phyloP scores from a whole-genome alignment of 768 basidiomycete genomes.

The Serendipita sp. region DNA sequence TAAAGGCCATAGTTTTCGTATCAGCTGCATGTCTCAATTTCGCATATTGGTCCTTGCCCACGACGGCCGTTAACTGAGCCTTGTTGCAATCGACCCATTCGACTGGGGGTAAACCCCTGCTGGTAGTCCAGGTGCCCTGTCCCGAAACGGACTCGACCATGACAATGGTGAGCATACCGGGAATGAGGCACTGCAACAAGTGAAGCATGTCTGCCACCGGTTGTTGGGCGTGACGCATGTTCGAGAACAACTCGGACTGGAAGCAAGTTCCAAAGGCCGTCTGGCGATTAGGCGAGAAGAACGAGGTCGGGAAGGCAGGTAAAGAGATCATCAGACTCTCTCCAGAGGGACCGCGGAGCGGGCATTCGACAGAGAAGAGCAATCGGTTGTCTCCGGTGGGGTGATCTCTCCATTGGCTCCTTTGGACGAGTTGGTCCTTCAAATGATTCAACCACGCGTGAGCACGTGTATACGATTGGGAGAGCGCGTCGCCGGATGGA shows the following conservation, averaged over 20 bases:
- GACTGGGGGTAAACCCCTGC: conserved; percentile 59
- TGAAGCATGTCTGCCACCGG: conserved; percentile 55
- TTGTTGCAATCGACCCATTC: conserved; percentile 64
- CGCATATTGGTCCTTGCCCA: conserved; percentile 49
- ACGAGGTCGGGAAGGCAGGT: conserved; percentile 64
- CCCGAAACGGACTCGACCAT: conserved; percentile 51
- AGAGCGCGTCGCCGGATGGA: conserved; percentile 57
- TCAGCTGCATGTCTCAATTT: background rate
- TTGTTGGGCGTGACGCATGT: conserved; percentile 46
- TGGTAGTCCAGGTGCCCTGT: conserved; percentile 54
- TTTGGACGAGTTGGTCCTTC: conserved; percentile 43
- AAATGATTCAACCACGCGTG: conserved; percentile 59
- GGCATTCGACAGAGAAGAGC: conserved; percentile 63
- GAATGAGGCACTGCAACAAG: conserved; percentile 56
- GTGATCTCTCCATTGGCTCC: conserved; percentile 51
- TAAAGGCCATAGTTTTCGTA: background rate
- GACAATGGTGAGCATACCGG: conserved; percentile 52
- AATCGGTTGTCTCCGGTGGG: conserved; percentile 43
- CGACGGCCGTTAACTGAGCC: conserved; percentile 47
- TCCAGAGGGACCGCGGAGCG: conserved; percentile 53
- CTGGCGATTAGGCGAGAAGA: conserved; percentile 70
- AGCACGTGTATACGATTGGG: conserved; percentile 63
- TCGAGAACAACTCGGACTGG: conserved; percentile 43
- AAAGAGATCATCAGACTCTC: conserved; percentile 19
- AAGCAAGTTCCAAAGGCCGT: conserved; percentile 88